These are phyloP conservation scores for Allantophomopsis lycopodina DNA, from an alignment of 2,329 filamentous ascomycete genomes.

Conservation along the genomic window DNA sequence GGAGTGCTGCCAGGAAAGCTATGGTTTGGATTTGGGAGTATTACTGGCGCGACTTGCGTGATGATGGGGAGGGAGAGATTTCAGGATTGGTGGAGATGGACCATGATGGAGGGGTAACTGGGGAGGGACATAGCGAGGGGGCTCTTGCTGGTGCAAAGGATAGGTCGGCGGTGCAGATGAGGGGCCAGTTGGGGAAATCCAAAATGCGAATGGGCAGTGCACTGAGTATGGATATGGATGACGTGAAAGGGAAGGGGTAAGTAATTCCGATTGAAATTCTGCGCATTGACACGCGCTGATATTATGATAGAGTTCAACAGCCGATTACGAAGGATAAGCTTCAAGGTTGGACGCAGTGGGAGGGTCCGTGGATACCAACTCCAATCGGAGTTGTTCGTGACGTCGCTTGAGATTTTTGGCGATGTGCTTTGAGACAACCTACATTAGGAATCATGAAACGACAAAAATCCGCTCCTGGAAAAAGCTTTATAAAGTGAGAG, in stretches of 20 bases:
- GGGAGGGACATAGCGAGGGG: constrained; percentile 10
- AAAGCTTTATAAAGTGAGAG: too few relatives aligned
- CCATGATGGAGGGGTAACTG: constrained; percentile 24
- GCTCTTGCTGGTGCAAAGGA: constrained; percentile 2
- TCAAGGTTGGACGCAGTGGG: constrained; percentile 4
- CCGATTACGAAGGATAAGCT: neutral
- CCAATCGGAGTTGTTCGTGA: constrained; percentile 6
- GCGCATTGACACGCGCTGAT: neutral
- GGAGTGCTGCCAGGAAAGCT: constrained; percentile 54
- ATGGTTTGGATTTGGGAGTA: constrained; percentile 80
- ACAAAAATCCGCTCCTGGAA: too few relatives aligned
- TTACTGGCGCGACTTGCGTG: constrained; percentile 54
- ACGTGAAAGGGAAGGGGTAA: neutral
- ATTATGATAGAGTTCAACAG: neutral
- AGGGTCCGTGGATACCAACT: constrained; percentile 7
- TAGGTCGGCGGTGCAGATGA: constrained; percentile 5
- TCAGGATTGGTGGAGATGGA: neutral
- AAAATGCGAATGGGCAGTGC: neutral
- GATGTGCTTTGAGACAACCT: too few relatives aligned
- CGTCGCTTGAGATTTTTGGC: too few relatives aligned
- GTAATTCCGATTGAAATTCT: neutral
- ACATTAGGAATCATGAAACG: too few relatives aligned
- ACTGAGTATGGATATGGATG: neutral
- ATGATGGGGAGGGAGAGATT: constrained; percentile 6
- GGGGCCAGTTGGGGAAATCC: constrained; percentile 5